A percentile compares a stretch with the other conserved stretches of the same genome.
These are phyloP conservation scores for Penicillium hordei DNA, from an alignment of 2,329 filamentous ascomycete genomes.

Conservation along the genomic window DNA sequence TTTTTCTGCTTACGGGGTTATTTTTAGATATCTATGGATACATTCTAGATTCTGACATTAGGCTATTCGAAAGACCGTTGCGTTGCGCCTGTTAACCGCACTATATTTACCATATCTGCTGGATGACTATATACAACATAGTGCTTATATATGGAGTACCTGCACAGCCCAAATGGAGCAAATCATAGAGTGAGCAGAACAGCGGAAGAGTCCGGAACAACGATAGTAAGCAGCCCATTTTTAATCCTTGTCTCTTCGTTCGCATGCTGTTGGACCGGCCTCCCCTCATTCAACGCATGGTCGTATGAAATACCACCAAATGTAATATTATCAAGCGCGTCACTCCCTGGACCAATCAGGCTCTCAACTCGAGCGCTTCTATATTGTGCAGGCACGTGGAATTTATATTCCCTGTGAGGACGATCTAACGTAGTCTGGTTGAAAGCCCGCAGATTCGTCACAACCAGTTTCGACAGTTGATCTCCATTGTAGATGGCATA, in stretches of 20 bases:
- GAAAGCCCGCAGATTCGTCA: constrained; percentile 10
- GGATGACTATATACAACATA: no score
- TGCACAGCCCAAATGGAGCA: background rate
- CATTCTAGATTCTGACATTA: background rate
- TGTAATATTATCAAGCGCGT: constrained; percentile 7
- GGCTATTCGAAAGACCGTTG: background rate
- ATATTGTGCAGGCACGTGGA: background rate
- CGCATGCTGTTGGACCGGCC: constrained; percentile 8
- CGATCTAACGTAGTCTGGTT: background rate
- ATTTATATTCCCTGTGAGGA: constrained; percentile 6
- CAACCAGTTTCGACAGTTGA: constrained; percentile 1
- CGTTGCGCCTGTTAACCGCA: background rate
- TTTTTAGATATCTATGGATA: background rate
- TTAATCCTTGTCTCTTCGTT: background rate
- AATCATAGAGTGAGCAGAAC: background rate
- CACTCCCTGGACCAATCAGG: constrained; percentile 7
- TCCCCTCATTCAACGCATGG: constrained; percentile 17
- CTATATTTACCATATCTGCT: background rate
- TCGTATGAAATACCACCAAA: constrained; percentile 21
- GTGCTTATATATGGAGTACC: background rate
- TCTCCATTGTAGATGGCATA: constrained; percentile 8
- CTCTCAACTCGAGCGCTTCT: background rate
- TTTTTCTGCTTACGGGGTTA: background rate
- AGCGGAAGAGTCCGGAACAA: constrained; percentile 1
- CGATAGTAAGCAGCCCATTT: background rate